phyloP scores from a whole-genome alignment of 2,329 filamentous ascomycete genomes.

The Rhynchosporium graminicola region DNA sequence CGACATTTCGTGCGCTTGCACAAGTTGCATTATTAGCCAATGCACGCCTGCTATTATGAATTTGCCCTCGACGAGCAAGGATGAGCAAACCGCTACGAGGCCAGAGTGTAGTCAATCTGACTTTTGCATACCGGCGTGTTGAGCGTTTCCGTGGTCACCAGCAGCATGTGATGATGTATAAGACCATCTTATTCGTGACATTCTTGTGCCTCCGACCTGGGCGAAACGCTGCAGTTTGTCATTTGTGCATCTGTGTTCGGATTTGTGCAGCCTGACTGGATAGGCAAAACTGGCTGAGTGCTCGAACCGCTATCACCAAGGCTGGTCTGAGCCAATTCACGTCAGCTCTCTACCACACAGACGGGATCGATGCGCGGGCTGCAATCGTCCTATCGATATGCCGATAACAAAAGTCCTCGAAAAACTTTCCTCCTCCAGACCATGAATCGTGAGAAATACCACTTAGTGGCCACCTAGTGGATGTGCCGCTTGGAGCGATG shows the following conservation, averaged over 20 bases:
- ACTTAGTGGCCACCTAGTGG: neutral
- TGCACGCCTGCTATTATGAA: conserved; percentile 25
- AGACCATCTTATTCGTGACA: conserved; percentile 14
- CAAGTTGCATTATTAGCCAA: conserved; percentile 23
- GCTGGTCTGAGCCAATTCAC: conserved; percentile 7
- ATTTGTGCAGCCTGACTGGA: conserved; percentile 17
- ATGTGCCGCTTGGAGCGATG: neutral
- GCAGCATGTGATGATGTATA: conserved; percentile 21
- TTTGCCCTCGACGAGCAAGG: conserved; percentile 11
- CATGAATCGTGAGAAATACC: neutral
- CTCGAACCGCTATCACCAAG: conserved; percentile 17
- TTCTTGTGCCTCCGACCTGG: conserved; percentile 22
- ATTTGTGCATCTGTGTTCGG: conserved; percentile 16
- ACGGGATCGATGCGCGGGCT: conserved; percentile 22
- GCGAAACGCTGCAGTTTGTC: conserved; percentile 25
- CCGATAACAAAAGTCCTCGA: neutral
- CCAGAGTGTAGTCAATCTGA: conserved; percentile 19
- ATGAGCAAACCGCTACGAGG: conserved; percentile 12
- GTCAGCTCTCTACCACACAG: conserved; percentile 3
- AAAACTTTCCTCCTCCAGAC: too few species aligned
- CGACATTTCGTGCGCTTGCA: conserved; percentile 7
- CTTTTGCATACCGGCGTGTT: conserved; percentile 15
- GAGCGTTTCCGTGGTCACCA: conserved; percentile 19
- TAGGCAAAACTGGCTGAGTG: conserved; percentile 7
- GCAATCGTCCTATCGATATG: conserved; percentile 29